Conservation (phyloP, 2,329 filamentous ascomycete genomes). For the Apiospora saccharicola region DNA sequence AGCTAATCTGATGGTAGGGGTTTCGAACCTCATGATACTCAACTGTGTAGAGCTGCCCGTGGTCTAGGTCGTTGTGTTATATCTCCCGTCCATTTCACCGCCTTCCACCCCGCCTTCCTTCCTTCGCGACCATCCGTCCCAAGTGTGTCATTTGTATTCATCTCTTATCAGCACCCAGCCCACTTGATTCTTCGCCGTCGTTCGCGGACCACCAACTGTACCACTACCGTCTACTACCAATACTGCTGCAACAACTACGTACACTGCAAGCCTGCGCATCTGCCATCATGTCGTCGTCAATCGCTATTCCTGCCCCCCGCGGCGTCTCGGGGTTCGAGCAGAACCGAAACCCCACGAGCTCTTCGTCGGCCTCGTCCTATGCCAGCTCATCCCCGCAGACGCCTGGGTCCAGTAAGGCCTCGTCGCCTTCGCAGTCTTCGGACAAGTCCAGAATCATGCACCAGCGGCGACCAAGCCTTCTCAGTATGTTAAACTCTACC, state of each 20-base stretch:
- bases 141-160: slow-evolving; percentile 9
- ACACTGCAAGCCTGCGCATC: slow-evolving; percentile 23
- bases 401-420: slow-evolving; percentile 47
- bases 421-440: slow-evolving; percentile 50
- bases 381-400: slow-evolving; percentile 61
- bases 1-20: slow-evolving; percentile 9
- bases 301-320: slow-evolving; percentile 67
- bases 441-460: slow-evolving; percentile 55
- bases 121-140: not conserved
- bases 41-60: slow-evolving; percentile 16
- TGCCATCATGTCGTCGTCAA: slow-evolving; percentile 69
- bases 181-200: slow-evolving; percentile 2
- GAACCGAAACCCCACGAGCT: slow-evolving; percentile 56
- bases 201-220: slow-evolving; percentile 1
- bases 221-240: not conserved
- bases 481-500: slow-evolving; percentile 56
- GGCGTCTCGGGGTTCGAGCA: slow-evolving; percentile 46
- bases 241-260: not conserved
- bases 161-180: slow-evolving; percentile 14
- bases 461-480: slow-evolving; percentile 65
- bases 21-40: slow-evolving; percentile 2
- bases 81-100: slow-evolving; percentile 1
- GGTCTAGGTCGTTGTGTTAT: slow-evolving; percentile 5
- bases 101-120: slow-evolving; percentile 2
- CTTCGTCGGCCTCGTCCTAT: slow-evolving; percentile 64